Percentiles rank a stretch among this genome's conserved stretches.
Evolutionary conservation across 768 basidiomycete genomes (phyloP).

Genomic region (Hemileccinum impolitum): DNA sequence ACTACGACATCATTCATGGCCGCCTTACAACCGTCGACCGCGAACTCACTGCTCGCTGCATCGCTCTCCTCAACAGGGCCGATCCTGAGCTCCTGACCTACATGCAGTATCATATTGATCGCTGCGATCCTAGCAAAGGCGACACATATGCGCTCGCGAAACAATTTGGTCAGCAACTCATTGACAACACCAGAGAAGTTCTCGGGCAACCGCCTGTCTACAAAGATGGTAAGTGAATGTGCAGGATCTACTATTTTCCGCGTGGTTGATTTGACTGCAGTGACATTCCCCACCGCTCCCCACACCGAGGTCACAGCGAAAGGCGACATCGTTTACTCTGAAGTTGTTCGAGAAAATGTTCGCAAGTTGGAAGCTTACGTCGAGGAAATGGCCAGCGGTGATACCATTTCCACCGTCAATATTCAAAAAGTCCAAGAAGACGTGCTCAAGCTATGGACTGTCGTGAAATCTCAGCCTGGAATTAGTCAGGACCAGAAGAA

Average conservation of each 20-base stretch:
- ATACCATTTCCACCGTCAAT: slow-evolving; percentile 82
- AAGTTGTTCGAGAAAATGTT: slow-evolving; percentile 93
- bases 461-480: slow-evolving; percentile 95
- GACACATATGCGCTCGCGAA: slow-evolving; percentile 95
- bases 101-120: slow-evolving; percentile 95
- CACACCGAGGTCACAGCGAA: slow-evolving; percentile 89
- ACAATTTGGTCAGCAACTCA: slow-evolving; percentile 92
- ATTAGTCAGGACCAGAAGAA: slow-evolving; percentile 97
- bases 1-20: slow-evolving; percentile 97
- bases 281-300: slow-evolving; percentile 98
- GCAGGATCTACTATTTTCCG: neutral
- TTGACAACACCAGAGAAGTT: slow-evolving; percentile 89
- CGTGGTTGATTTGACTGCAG: slow-evolving; percentile 34
- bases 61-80: slow-evolving; percentile 95
- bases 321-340: slow-evolving; percentile 93
- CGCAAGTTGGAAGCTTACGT: slow-evolving; percentile 98
- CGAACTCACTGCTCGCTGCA: slow-evolving; percentile 95
- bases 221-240: slow-evolving; percentile 77
- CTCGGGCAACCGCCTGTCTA: slow-evolving; percentile 84
- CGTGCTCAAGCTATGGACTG: slow-evolving; percentile 93
- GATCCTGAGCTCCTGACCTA: slow-evolving; percentile 88
- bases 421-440: slow-evolving; percentile 98
- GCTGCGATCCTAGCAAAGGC: slow-evolving; percentile 74
- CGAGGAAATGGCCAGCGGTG: slow-evolving; percentile 96
- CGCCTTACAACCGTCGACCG: slow-evolving; percentile 91